Evolutionary conservation across 2,329 filamentous ascomycete species (phyloP), one percentile per base, ranked within the genome.

Genomic region (Cladophialophora psammophila): DNA sequence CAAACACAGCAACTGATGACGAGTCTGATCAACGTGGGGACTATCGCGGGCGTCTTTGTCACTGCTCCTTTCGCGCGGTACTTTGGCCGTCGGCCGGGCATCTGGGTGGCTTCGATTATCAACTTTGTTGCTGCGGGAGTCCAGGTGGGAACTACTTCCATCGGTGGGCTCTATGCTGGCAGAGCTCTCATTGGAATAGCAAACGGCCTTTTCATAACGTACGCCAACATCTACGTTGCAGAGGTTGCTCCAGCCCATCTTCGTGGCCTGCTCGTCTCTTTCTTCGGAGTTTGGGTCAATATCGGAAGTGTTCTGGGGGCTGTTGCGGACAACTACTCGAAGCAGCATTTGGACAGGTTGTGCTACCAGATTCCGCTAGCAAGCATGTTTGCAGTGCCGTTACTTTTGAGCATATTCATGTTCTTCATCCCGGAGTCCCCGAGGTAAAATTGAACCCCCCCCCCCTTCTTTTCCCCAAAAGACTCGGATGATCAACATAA

Each of bases 1-100:
- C 83, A 80, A 0, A 82, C 84, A 15, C 83, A 86, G 68, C 81
- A 83, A 68, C 78, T 85, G 3, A 85, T 86, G 70, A 80, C 80
- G 18, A 84, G 82, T 0, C 76, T 86, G 12, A 75, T 86, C 18
- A 85, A 81, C 5, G 76, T 86, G 1, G 83, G 84, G 1, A 80
- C 82, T 1, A 84, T 85, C 69, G 62, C 84, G 15, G 83, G 82
- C 9, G 83, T 83, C 1, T 78, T 85, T 5, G 74, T 80, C 9
- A 82, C 83, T 1, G 83, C 83, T 6, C 71, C 78, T 1, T 85
- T 85, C 66, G 80, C 81, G 2, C 74, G 79, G 64, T 83, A 79
- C 69, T 82, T 84, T 54, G 83, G 83, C 35, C 81, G 83, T 60
- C 78, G 77, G 40, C 72, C 75, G 1, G 83, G 80, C 0, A 76